A percentile compares a stretch with the other conserved stretches of the same genome.
phyloP scores from a whole-genome alignment of 208 protist species.

The Acanthamoeba castellanii region DNA sequence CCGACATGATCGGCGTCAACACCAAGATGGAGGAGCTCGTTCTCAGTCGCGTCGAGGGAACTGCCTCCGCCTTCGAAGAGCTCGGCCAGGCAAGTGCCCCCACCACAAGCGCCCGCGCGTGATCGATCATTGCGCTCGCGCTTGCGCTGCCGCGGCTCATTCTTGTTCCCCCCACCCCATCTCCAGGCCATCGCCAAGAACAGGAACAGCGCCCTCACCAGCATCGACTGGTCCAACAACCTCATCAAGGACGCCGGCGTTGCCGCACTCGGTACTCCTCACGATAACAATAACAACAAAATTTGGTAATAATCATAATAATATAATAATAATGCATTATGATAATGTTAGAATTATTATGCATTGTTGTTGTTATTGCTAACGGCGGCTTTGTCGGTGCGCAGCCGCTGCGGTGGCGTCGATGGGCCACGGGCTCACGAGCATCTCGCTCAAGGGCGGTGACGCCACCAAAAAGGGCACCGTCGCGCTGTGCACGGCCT shows the following conservation, averaged over 20 bases:
- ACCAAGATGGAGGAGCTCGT: constrained; percentile 72
- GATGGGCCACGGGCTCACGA: constrained; percentile 24
- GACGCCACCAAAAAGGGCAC: constrained; percentile 73
- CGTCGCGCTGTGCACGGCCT: constrained; percentile 61
- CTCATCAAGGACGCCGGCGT: constrained; percentile 44
- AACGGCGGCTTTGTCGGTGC: too few relatives aligned
- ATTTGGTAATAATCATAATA: not conserved
- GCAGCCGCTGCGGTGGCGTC: not conserved
- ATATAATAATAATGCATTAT: too few relatives aligned
- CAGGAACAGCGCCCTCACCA: constrained; percentile 46
- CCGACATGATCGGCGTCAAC: constrained; percentile 59
- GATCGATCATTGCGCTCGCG: not conserved
- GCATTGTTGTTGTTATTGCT: not conserved
- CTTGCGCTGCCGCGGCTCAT: not conserved
- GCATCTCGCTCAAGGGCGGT: not conserved
- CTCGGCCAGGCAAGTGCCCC: not conserved
- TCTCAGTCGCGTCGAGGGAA: constrained; percentile 39
- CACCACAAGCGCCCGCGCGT: not conserved
- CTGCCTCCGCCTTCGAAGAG: constrained; percentile 67
- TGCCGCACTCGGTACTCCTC: constrained; percentile 3
- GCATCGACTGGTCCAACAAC: constrained; percentile 73
- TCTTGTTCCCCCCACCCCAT: not conserved
- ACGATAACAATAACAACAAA: too few relatives aligned
- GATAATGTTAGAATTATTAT: not conserved
- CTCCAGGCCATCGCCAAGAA: constrained; percentile 56